Evolutionary conservation across 148 eudicot genomes (phyloP), one percentile per base, ranked within the genome.

Genomic region (Suaeda aralocaspica): DNA sequence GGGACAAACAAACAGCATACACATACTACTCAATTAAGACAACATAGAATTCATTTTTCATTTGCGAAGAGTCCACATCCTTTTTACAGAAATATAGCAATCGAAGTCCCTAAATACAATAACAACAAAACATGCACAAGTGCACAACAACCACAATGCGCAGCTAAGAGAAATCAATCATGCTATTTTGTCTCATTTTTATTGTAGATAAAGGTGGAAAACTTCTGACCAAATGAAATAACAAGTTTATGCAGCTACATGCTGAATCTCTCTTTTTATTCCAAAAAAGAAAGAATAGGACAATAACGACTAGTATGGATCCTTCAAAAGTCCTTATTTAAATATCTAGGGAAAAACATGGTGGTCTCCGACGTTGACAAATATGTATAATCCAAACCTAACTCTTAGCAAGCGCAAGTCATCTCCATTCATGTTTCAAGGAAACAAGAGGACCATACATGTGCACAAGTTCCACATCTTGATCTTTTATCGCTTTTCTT

Each of bases 161-260:
- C 58, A 48, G 24, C 58, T n/a, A 50, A 67, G 45, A n/a, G 45
- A 59, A 67, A 67, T 21, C 59, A 31, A 67, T 51, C 71, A 67
- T 48, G 53, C 48, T 26, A 62, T 57, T 50, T 30, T 51, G 61
- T 15, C 59, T 14, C 59, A 67, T 14, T 21, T n/a, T 51, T 18
- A n/a, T 67, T 26, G n/a, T n/a, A 51, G 1, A 48, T 30, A 39
- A 29, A 13, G 18, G 59, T 25, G 24, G 21, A 34, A 44, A 24
- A 9, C 9, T 16, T 18, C 22, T 50, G 52, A 51, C 29, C 30
- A 67, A 21, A 42, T 3, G 13, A 30, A 31, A 10, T 8, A n/a
- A n/a, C 5, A 52, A 21, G 4, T 31, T 9, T 16, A 45, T 49
- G 28, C 28, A 50, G 59, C 26, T 52, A 67, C 34, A 33, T 50